These are phyloP conservation scores for Aspergillus carbonarius DNA, from an alignment of 2,329 filamentous ascomycete genomes.

Conservation along the genomic window DNA sequence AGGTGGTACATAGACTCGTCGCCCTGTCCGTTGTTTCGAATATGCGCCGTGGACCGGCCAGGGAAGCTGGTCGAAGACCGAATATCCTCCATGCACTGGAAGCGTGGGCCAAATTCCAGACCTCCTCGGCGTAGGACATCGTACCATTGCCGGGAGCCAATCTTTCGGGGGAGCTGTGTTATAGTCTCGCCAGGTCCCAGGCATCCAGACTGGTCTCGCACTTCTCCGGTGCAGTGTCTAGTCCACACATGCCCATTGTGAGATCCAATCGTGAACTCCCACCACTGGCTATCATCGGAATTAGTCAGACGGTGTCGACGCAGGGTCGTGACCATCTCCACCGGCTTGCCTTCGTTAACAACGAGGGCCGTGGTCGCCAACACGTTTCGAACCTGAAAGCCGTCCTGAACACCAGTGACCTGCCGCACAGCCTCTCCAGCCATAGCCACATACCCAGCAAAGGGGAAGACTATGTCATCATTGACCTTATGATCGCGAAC, in stretches of 20 bases:
- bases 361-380: constrained; percentile 21
- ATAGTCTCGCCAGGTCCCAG: too few species aligned
- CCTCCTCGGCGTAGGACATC: constrained; percentile 5
- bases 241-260: constrained; percentile 19
- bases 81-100: constrained; percentile 13
- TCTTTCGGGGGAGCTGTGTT: constrained; percentile 11
- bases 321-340: constrained; percentile 22
- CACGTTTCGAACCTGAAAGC: constrained; percentile 18
- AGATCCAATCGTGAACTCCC: constrained; percentile 28
- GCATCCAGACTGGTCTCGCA: too few species aligned
- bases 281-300: constrained; percentile 21
- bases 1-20: not conserved
- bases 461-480: constrained; percentile 32
- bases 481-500: constrained; percentile 32
- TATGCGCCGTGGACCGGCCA: too few species aligned
- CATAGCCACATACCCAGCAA: constrained; percentile 24
- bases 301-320: constrained; percentile 15
- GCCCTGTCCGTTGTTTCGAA: not conserved
- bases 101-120: constrained; percentile 17
- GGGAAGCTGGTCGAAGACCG: not conserved
- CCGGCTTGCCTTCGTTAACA: constrained; percentile 15
- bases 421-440: constrained; percentile 24
- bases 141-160: constrained; percentile 15
- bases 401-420: not conserved
- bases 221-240: constrained; percentile 25